Conservation (phyloP, 2,329 filamentous ascomycete genomes). For the Fusarium circinatum region DNA sequence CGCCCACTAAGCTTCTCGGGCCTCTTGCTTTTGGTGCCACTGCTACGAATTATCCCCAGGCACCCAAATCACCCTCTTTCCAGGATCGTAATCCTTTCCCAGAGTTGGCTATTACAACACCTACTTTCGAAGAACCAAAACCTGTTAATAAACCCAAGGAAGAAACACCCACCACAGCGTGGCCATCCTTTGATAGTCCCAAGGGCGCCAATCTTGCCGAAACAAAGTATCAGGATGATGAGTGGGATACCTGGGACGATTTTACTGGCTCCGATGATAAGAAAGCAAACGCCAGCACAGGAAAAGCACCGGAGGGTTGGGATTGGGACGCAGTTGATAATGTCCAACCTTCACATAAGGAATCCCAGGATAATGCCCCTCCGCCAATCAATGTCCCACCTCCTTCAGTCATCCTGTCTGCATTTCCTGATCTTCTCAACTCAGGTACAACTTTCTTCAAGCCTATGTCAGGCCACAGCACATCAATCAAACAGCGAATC, state of each 20-base stretch:
- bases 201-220: constrained; percentile 14
- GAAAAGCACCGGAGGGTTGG: constrained; percentile 53
- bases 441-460: constrained; percentile 74
- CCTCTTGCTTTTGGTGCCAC: constrained; percentile 45
- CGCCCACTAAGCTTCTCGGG: constrained; percentile 47
- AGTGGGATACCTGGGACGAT: constrained; percentile 65
- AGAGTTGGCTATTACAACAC: constrained; percentile 59
- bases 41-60: constrained; percentile 53
- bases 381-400: constrained; percentile 91
- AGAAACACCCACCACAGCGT: constrained; percentile 56
- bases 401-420: constrained; percentile 81
- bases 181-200: constrained; percentile 53
- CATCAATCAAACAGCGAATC: constrained; percentile 69
- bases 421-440: constrained; percentile 78
- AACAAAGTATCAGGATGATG: constrained; percentile 51
- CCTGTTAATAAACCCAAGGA: constrained; percentile 50
- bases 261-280: constrained; percentile 44
- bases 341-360: constrained; percentile 38
- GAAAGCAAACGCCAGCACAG: constrained; percentile 23
- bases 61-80: constrained; percentile 63
- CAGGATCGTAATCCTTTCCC: constrained; percentile 64
- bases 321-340: constrained; percentile 60
- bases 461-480: constrained; percentile 67
- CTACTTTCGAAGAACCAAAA: constrained; percentile 48
- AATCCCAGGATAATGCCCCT: constrained; percentile 48